phyloP scores from a whole-genome alignment of 208 protist species.

The Acanthamoeba lenticulata region DNA sequence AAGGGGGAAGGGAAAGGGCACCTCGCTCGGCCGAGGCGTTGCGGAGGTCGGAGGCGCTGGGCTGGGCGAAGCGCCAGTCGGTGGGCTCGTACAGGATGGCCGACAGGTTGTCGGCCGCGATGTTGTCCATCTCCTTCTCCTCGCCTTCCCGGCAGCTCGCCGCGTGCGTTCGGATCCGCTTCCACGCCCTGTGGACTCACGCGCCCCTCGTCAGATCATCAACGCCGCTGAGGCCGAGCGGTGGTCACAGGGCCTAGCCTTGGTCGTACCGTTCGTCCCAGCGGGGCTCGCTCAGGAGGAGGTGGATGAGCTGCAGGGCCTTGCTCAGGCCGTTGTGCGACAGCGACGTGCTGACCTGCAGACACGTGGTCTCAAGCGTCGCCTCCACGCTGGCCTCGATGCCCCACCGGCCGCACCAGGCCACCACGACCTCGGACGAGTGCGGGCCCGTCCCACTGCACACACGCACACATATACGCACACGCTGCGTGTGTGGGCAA shows the following conservation, averaged over 20 bases:
- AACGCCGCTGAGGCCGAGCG: not conserved
- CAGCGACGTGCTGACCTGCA: not conserved
- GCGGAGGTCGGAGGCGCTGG: not conserved
- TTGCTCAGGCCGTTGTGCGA: slow-evolving; percentile 29
- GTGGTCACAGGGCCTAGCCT: not conserved
- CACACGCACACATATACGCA: not conserved
- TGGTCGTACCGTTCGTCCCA: not conserved
- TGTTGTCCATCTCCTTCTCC: slow-evolving; percentile 41
- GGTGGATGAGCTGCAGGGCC: slow-evolving; percentile 13
- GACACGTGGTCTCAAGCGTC: not conserved
- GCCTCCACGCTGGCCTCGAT: slow-evolving; percentile 5
- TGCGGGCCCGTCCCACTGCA: slow-evolving; percentile 33
- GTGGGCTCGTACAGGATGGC: not conserved
- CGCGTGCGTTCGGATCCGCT: slow-evolving; percentile 5
- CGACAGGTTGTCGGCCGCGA: slow-evolving; percentile 15
- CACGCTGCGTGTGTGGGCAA: not conserved
- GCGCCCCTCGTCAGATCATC: not conserved
- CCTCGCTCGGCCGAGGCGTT: slow-evolving; percentile 19
- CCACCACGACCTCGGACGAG: slow-evolving; percentile 20
- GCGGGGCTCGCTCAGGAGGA: not conserved
- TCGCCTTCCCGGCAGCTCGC: not conserved
- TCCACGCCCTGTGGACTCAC: not conserved
- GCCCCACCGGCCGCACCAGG: slow-evolving; percentile 25
- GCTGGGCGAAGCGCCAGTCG: slow-evolving; percentile 30
- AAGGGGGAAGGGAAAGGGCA: not conserved